Percentiles rank a stretch among this genome's conserved stretches.
phyloP scores from a whole-genome alignment of 2,329 filamentous ascomycete genomes.

The Cadophora sp. region DNA sequence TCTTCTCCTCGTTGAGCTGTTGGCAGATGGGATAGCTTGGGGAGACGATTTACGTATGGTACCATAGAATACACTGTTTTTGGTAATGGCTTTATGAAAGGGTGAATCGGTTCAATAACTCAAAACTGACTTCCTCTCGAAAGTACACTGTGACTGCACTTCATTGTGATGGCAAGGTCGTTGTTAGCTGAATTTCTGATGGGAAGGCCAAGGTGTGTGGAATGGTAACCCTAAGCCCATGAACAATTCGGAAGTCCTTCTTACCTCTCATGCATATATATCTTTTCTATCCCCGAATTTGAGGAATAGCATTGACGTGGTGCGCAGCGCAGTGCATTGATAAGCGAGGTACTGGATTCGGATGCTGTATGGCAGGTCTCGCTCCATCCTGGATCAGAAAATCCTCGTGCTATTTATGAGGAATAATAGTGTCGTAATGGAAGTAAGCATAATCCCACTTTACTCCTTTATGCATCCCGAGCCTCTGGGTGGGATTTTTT shows the following conservation, averaged over 20 bases:
- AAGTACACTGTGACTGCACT: slow-evolving; percentile 77
- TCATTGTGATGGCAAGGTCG: slow-evolving; percentile 66
- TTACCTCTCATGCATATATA: background rate
- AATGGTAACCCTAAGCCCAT: background rate
- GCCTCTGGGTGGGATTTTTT: slow-evolving; percentile 6
- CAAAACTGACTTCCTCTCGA: too few relatives aligned
- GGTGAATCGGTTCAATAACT: too few relatives aligned
- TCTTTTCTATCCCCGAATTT: background rate
- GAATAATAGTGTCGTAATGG: slow-evolving; percentile 87
- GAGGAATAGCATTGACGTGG: background rate
- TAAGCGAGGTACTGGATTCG: slow-evolving; percentile 84
- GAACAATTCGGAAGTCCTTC: too few relatives aligned
- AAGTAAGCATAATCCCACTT: slow-evolving; percentile 64
- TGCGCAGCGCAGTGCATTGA: slow-evolving; percentile 71
- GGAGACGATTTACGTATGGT: background rate
- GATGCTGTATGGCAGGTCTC: slow-evolving; percentile 95
- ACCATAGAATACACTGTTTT: too few relatives aligned
- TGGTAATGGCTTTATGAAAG: too few relatives aligned
- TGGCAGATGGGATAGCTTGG: background rate
- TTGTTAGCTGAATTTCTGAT: slow-evolving; percentile 76
- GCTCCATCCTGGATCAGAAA: slow-evolving; percentile 96
- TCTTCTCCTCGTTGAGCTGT: background rate
- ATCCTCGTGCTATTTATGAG: slow-evolving; percentile 90
- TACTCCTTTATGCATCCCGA: background rate
- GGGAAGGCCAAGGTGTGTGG: slow-evolving; percentile 88